phyloP scores from a whole-genome alignment of 257 asterid species.

The Solanum virginianum region DNA sequence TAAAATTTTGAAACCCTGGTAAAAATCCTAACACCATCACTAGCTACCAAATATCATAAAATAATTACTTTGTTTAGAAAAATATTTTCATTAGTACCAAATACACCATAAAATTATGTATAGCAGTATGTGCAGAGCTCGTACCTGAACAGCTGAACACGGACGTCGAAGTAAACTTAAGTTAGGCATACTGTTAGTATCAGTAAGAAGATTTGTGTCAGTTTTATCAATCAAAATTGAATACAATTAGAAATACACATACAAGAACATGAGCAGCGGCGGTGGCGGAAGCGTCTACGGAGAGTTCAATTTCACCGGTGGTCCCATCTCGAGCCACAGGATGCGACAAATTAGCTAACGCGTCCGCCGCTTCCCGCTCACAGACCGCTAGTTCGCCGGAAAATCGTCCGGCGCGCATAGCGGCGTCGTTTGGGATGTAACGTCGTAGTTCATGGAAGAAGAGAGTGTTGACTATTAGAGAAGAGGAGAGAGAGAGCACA shows the following conservation, averaged over 20 bases:
- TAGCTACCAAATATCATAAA: too few relatives aligned
- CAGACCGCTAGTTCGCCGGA: slow-evolving; percentile 3
- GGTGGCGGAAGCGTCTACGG: too few relatives aligned
- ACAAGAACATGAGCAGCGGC: neutral
- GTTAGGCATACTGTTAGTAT: too few relatives aligned
- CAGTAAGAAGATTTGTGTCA: too few relatives aligned
- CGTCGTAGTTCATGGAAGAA: neutral
- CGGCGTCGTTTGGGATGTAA: neutral
- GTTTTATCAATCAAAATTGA: too few relatives aligned
- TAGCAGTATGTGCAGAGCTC: neutral
- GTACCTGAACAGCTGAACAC: neutral
- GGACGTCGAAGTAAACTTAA: neutral
- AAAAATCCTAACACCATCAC: too few relatives aligned
- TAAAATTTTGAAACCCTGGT: too few relatives aligned
- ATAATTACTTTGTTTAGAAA: neutral
- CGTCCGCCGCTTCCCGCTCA: slow-evolving; percentile 49
- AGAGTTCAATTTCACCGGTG: neutral
- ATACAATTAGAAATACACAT: neutral
- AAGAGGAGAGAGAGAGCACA: neutral
- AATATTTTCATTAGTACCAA: neutral
- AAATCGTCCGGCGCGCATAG: neutral
- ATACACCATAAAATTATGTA: neutral
- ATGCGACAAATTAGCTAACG: slow-evolving; percentile 30
- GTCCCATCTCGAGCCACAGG: neutral
- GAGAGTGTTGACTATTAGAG: neutral